Percentiles rank a stretch among this genome's conserved stretches.
phyloP scores from a whole-genome alignment of 2,329 filamentous ascomycete species.

The Parascedosporium putredinis region DNA sequence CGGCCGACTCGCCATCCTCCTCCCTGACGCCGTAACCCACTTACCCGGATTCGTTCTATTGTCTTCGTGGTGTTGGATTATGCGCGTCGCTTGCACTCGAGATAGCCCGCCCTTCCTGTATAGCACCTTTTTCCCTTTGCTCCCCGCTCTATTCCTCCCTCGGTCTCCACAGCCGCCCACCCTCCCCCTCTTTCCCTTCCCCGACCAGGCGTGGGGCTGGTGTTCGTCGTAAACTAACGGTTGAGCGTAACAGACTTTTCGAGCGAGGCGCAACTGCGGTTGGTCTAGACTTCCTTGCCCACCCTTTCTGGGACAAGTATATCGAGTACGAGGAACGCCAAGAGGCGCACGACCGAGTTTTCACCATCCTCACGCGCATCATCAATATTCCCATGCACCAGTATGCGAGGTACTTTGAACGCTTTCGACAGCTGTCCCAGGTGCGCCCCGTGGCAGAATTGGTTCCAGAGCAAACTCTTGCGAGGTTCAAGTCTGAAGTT shows the following conservation, averaged over 20 bases:
- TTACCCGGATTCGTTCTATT: constrained; percentile 26
- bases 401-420: constrained; percentile 89
- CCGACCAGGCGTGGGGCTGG: not conserved
- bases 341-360: constrained; percentile 75
- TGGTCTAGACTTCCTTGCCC: constrained; percentile 84
- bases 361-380: constrained; percentile 70
- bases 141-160: constrained; percentile 31
- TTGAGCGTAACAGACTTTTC: constrained; percentile 60
- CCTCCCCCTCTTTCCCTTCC: constrained; percentile 20
- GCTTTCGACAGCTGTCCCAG: constrained; percentile 69
- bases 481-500: constrained; percentile 61
- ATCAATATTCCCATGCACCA: constrained; percentile 91
- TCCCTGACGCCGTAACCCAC: constrained; percentile 5
- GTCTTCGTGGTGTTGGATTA: constrained; percentile 29
- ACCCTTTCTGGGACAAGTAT: constrained; percentile 99
- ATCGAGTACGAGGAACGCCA: constrained; percentile 92
- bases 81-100: constrained; percentile 39
- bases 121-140: constrained; percentile 44
- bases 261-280: constrained; percentile 78
- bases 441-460: constrained; percentile 63
- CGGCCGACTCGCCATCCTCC: constrained; percentile 1
- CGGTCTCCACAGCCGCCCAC: constrained; percentile 19
- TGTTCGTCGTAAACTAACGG: not conserved
- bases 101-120: constrained; percentile 31
- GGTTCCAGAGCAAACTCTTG: constrained; percentile 55